Conservation (phyloP, 2,329 filamentous ascomycete genomes). For the Epichloe gansuensis region DNA sequence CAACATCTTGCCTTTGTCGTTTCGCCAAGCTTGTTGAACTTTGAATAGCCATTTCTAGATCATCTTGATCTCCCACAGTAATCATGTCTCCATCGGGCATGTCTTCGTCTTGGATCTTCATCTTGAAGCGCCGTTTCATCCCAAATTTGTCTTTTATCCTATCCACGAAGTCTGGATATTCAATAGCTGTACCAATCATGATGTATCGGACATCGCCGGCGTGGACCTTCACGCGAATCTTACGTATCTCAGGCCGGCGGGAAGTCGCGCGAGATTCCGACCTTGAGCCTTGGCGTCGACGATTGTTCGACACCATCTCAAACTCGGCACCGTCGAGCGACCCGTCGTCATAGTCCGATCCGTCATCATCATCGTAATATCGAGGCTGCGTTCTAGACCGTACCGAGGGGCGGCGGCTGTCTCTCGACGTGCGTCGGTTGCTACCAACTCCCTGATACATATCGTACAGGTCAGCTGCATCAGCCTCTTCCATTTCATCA, state of each 20-base stretch:
- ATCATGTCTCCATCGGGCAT: slow-evolving; percentile 75
- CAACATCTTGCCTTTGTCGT: slow-evolving; percentile 67
- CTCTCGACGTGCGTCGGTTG: slow-evolving; percentile 25
- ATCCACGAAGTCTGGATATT: slow-evolving; percentile 65
- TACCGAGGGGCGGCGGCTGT: slow-evolving; percentile 15
- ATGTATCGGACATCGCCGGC: slow-evolving; percentile 85
- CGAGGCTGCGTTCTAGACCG: slow-evolving; percentile 32
- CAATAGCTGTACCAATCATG: slow-evolving; percentile 61
- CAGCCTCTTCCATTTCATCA: slow-evolving; percentile 45
- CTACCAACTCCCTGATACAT: slow-evolving; percentile 37
- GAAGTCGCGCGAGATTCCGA: slow-evolving; percentile 41
- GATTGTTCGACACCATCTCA: slow-evolving; percentile 56
- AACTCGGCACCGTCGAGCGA: slow-evolving; percentile 67
- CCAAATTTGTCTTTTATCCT: slow-evolving; percentile 80
- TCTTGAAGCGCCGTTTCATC: slow-evolving; percentile 65
- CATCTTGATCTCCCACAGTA: slow-evolving; percentile 92
- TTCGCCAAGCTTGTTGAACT: slow-evolving; percentile 53
- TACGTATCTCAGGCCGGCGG: slow-evolving; percentile 52
- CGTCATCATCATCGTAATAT: slow-evolving; percentile 72
- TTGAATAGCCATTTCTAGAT: slow-evolving; percentile 76
- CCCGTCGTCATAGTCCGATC: slow-evolving; percentile 57
- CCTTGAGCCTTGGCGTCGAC: slow-evolving; percentile 31
- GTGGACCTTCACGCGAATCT: slow-evolving; percentile 87
- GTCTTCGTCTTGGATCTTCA: slow-evolving; percentile 79
- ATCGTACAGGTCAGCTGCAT: slow-evolving; percentile 59